These are phyloP conservation scores for Pseudopithomyces chartarum DNA, from an alignment of 2,329 filamentous ascomycete species.

Conservation along the genomic window DNA sequence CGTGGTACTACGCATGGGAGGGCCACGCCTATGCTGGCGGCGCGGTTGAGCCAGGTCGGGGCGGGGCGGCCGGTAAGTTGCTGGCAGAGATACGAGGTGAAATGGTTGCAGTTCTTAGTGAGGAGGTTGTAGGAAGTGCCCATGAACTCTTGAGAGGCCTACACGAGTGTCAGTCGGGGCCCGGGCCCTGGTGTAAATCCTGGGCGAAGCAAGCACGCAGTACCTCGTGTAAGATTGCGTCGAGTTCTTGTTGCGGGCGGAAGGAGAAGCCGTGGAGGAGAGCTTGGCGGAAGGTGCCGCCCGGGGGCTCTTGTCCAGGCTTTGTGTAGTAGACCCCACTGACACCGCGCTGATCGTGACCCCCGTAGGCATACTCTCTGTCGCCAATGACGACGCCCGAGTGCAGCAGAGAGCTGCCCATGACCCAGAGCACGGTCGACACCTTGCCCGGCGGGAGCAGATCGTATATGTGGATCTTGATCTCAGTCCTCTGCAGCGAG, in stretches of 20 bases:
- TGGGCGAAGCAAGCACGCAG: not conserved
- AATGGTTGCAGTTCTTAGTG: conserved; percentile 87
- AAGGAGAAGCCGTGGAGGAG: conserved; percentile 82
- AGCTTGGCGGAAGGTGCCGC: conserved; percentile 75
- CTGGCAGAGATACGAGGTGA: conserved; percentile 76
- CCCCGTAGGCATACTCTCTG: conserved; percentile 83
- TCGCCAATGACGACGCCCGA: conserved; percentile 82
- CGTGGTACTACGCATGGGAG: conserved; percentile 81
- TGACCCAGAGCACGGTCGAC: conserved; percentile 76
- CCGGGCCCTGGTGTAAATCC: not conserved
- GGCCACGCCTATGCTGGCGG: conserved; percentile 80
- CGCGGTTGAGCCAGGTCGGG: conserved; percentile 79
- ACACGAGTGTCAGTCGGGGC: conserved; percentile 16
- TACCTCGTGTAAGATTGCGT: conserved; percentile 66
- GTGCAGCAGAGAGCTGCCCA: conserved; percentile 79
- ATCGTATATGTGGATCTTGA: conserved; percentile 79
- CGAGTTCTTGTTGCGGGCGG: conserved; percentile 70
- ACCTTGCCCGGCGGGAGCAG: conserved; percentile 76
- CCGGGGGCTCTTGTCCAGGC: conserved; percentile 73
- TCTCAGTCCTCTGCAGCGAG: conserved; percentile 73
- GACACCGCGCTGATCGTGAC: conserved; percentile 70
- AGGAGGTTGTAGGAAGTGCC: conserved; percentile 81
- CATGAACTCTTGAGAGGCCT: conserved; percentile 72
- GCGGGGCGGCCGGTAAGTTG: conserved; percentile 72
- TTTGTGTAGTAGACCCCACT: conserved; percentile 85